These are phyloP conservation scores for Dicorynia guianensis DNA, from an alignment of 306 rosid genomes.

Conservation along the genomic window DNA sequence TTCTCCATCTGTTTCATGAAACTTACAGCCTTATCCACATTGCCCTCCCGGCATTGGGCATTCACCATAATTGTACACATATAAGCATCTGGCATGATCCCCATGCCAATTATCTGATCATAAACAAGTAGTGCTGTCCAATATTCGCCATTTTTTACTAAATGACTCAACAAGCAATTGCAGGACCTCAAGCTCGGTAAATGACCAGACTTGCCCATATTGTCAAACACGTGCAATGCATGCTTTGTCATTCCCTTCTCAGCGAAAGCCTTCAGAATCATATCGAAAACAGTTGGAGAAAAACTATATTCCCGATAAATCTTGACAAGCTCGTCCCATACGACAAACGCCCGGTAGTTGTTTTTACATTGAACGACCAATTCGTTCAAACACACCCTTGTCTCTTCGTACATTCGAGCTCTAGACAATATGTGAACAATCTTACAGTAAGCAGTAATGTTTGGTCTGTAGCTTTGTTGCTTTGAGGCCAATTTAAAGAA, in stretches of 20 bases:
- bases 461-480: constrained; percentile 69
- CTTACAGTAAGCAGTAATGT: constrained; percentile 60
- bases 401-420: constrained; percentile 65
- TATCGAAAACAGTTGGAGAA: constrained; percentile 69
- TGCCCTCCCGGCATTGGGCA: constrained; percentile 68
- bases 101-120: constrained; percentile 62
- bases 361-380: constrained; percentile 57
- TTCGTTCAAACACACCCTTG: constrained; percentile 56
- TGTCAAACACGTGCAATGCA: constrained; percentile 80
- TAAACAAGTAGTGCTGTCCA: constrained; percentile 55
- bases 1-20: constrained; percentile 67
- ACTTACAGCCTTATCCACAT: constrained; percentile 48
- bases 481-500: constrained; percentile 65
- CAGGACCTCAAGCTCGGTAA: constrained; percentile 77
- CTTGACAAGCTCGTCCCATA: constrained; percentile 58
- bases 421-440: constrained; percentile 74
- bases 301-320: constrained; percentile 61
- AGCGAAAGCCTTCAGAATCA: constrained; percentile 65
- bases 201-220: constrained; percentile 64
- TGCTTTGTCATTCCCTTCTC: constrained; percentile 66
- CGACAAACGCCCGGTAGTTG: constrained; percentile 41
- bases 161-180: constrained; percentile 68
- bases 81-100: constrained; percentile 68
- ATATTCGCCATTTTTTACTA: constrained; percentile 57
- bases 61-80: constrained; percentile 70